Evolutionary conservation across 805 yeast genomes (phyloP).

Genomic region (Ogataea pignaliae): DNA sequence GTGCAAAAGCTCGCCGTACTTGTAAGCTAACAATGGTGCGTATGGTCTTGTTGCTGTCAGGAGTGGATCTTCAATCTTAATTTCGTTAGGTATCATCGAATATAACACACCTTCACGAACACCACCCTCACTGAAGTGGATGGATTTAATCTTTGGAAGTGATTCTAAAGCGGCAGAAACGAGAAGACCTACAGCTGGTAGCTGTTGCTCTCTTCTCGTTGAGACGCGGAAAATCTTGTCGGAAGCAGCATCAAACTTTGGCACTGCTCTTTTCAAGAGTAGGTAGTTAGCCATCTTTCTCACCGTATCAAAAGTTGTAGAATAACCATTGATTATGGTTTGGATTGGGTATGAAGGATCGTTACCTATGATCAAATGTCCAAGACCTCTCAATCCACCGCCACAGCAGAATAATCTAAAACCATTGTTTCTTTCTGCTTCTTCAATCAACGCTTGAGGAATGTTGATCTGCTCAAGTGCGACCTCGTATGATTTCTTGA

Average conservation of each 20-base stretch:
- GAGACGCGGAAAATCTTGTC: slow-evolving; percentile 59
- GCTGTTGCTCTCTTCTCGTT: slow-evolving; percentile 58
- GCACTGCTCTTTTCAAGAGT: slow-evolving; percentile 44
- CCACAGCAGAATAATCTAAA: slow-evolving; percentile 65
- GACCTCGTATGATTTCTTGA: slow-evolving; percentile 43
- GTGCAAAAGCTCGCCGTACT: slow-evolving; percentile 48
- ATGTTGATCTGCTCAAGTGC: slow-evolving; percentile 49
- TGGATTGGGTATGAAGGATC: slow-evolving; percentile 61
- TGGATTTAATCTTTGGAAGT: slow-evolving; percentile 54
- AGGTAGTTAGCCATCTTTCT: slow-evolving; percentile 47
- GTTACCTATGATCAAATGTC: slow-evolving; percentile 49
- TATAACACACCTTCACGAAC: slow-evolving; percentile 73
- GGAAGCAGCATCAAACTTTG: slow-evolving; percentile 29
- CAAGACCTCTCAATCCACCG: slow-evolving; percentile 70
- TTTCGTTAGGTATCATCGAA: slow-evolving; percentile 51
- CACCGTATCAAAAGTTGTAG: slow-evolving; percentile 51
- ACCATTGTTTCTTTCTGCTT: slow-evolving; percentile 54
- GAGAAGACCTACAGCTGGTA: slow-evolving; percentile 65
- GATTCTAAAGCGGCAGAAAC: slow-evolving; percentile 60
- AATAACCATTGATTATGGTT: slow-evolving; percentile 65
- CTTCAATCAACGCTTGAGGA: slow-evolving; percentile 46
- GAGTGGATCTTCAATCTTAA: slow-evolving; percentile 65
- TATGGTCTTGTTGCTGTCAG: slow-evolving; percentile 66
- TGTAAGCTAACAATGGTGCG: slow-evolving; percentile 59
- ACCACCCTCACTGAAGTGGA: slow-evolving; percentile 73